Evolutionary conservation across 345 rosid species (phyloP).

Genomic region (Gossypium ekmanianum): DNA sequence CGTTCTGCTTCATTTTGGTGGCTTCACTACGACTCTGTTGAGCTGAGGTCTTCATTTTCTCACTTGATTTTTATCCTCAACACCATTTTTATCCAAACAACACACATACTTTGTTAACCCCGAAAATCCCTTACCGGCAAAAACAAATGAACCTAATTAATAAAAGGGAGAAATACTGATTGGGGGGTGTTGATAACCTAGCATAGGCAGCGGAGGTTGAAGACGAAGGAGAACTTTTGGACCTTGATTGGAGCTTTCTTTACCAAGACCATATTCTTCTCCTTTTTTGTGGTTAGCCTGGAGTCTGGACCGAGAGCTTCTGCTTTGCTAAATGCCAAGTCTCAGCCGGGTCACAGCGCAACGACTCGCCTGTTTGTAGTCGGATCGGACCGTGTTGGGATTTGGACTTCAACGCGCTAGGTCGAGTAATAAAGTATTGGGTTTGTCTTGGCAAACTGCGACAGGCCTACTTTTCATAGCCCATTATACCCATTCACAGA

Average conservation of each 20-base stretch:
- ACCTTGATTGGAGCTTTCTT: no score
- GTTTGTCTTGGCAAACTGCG: neutral
- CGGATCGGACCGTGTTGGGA: neutral
- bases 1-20: slow-evolving; percentile 35
- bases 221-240: neutral
- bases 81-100: neutral
- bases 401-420: neutral
- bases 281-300: no score
- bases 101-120: neutral
- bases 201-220: slow-evolving; percentile 1
- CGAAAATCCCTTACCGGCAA: neutral
- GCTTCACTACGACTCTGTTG: slow-evolving; percentile 16
- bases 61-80: slow-evolving; percentile 6
- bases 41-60: slow-evolving; percentile 12
- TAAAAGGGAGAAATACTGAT: neutral
- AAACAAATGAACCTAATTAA: neutral
- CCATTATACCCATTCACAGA: neutral
- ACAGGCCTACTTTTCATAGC: neutral
- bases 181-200: neutral
- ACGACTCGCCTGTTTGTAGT: neutral
- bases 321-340: neutral
- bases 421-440: neutral
- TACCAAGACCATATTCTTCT: no score
- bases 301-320: no score
- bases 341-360: neutral